phyloP scores from a whole-genome alignment of 2,329 filamentous ascomycete species.

The Aureobasidium sp. region DNA sequence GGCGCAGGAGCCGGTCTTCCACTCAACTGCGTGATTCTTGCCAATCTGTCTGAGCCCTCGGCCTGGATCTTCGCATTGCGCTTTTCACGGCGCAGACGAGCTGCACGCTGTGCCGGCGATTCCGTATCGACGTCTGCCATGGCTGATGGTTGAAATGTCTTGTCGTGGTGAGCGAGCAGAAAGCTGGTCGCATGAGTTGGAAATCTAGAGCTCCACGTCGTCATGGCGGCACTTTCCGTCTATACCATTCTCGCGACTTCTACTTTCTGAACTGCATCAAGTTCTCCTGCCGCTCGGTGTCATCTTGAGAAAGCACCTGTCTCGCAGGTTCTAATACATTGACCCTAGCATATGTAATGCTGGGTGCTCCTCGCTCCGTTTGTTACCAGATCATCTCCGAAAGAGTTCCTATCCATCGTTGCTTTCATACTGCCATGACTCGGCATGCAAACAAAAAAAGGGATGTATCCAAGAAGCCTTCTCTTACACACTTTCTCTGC shows the following conservation, averaged over 20 bases:
- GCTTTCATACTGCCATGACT: not conserved
- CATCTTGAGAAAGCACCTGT: not conserved
- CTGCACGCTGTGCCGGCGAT: constrained; percentile 49
- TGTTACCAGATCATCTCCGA: no score
- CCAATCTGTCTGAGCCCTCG: constrained; percentile 61
- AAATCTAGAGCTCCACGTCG: constrained; percentile 2
- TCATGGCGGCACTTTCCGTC: constrained; percentile 2
- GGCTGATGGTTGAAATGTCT: not conserved
- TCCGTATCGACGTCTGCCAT: constrained; percentile 26
- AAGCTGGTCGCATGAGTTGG: constrained; percentile 3
- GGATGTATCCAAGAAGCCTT: constrained; percentile 31
- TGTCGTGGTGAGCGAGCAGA: not conserved
- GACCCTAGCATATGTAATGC: not conserved
- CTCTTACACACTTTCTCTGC: constrained; percentile 68
- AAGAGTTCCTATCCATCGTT: not conserved
- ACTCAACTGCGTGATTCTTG: constrained; percentile 67
- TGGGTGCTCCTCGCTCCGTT: not conserved
- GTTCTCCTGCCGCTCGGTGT: no score
- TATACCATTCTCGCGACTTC: not conserved
- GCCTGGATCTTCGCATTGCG: constrained; percentile 72
- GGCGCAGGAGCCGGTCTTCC: constrained; percentile 41
- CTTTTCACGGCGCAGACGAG: constrained; percentile 69
- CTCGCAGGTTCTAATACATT: not conserved
- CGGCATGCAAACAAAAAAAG: not conserved
- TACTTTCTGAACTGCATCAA: not conserved